Base-by-base conservation (phyloP, 768 basidiomycete species). In the Collybia sp. region DNA sequence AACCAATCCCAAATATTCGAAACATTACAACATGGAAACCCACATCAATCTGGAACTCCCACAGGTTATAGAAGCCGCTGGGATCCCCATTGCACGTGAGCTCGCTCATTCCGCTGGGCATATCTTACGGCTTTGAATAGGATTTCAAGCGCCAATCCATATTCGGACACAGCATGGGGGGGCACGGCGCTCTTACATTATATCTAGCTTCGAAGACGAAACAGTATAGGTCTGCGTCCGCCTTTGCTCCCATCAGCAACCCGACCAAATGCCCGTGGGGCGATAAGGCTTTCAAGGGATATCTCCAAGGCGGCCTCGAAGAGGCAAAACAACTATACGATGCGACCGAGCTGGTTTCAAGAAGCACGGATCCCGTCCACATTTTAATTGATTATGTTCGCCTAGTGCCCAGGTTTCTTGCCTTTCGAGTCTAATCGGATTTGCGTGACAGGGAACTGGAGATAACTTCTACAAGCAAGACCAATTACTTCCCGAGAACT, bases 121-220 rank as follows among this genome's bases (percentile, higher is more conserved):
- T 17, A 41, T n/a, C 43, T 33, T 16, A 6, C 32, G 18, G 6
- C 39, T 34, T 52, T 34, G 31, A 5, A 25, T 38, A 93, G 91
- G 92, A 98, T 70, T 75, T 85, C 53, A 74, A 70, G 30, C 82
- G 88, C 42, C 83, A 89, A 59, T 93, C 92, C 16, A 85, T 98
- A 57, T 88, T 92, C 58, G 96, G 96, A 9, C 96, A 99, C 66
- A 93, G 89, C 38, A 99, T 98, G 96, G 92, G 90, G 47, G 96
- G 96, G 1, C 93, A 96, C 59, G 96, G 96, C 6, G 93, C 96
- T 11, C 76, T 99, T 19, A 87, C 88, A 12, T 67, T 97, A 33
- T 97, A 97, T 66, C 83, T 98, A 38, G 73, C 81, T 45, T 84
- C 90, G 51, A 71, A 77, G 47, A 69, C 69, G 6, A 82, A 80